A percentile compares a stretch with the other conserved stretches of the same genome.
Conservation (phyloP, 176 grass and related monocot species). For the Cenchrus americanus region DNA sequence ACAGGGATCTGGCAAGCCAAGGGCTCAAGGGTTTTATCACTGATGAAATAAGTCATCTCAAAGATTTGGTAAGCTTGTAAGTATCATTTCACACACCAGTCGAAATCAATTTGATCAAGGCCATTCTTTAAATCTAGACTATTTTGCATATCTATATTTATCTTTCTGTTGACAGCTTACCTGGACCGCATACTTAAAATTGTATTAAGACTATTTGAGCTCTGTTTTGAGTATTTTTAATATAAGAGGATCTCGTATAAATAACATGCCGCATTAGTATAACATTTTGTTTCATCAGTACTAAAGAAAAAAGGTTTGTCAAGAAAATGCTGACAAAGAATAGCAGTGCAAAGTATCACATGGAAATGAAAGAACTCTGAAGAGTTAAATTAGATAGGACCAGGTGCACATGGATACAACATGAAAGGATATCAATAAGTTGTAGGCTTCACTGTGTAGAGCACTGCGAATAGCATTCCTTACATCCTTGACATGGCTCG, state of each 20-base stretch:
- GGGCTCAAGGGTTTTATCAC: constrained; percentile 91
- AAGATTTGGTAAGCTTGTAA: constrained; percentile 98
- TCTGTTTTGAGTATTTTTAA: not conserved
- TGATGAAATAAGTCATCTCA: constrained; percentile 88
- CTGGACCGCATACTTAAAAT: not conserved
- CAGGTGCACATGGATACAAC: constrained; percentile 4
- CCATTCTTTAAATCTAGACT: not conserved
- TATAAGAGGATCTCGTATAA: not conserved
- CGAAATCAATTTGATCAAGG: constrained; percentile 4
- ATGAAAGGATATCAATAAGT: constrained; percentile 24
- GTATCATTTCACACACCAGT: constrained; percentile 70
- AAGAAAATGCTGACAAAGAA: not conserved
- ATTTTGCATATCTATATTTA: not conserved
- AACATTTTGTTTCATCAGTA: not conserved
- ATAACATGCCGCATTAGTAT: not conserved
- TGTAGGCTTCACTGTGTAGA: constrained; percentile 17
- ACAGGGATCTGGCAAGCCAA: constrained; percentile 90
- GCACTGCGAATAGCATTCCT: constrained; percentile 1
- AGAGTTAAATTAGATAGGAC: constrained; percentile 10
- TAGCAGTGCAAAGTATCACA: not conserved
- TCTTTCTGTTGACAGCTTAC: constrained; percentile 22
- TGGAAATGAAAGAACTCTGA: not conserved
- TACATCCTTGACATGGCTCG: not conserved
- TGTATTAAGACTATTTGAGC: no score
- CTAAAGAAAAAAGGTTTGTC: constrained; percentile 14